phyloP scores from a whole-genome alignment of 257 asterid species.

The Solanum stenotomum region DNA sequence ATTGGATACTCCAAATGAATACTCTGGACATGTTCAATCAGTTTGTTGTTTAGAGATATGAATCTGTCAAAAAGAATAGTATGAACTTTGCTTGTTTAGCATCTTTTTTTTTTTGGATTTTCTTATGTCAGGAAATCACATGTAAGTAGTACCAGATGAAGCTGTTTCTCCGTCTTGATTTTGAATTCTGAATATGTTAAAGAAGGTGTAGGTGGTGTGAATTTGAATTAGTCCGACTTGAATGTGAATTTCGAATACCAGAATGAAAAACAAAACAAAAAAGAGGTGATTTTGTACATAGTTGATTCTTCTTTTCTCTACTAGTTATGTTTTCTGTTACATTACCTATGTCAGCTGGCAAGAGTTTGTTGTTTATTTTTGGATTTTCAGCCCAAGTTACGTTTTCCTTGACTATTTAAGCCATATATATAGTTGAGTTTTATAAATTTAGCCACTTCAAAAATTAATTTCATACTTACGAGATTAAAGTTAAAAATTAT shows the following conservation, averaged over 20 bases:
- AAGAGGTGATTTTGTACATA: neutral
- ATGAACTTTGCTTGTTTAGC: neutral
- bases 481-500: neutral
- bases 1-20: neutral
- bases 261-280: no score
- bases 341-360: neutral
- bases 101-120: neutral
- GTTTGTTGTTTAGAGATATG: conserved; percentile 1
- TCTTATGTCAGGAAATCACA: neutral
- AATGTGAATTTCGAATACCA: neutral
- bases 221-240: neutral
- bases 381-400: neutral
- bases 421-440: neutral
- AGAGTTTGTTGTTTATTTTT: neutral
- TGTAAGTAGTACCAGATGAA: neutral
- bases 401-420: neutral
- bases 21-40: conserved; percentile 1
- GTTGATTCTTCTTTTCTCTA: neutral
- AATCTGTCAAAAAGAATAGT: neutral
- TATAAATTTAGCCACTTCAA: neutral
- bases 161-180: neutral
- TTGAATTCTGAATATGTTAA: no score
- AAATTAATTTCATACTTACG: neutral
- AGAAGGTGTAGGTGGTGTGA: rapidly evolving
- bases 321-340: neutral